Conservation (phyloP, 345 rosid genomes). For the Dimocarpus longan region DNA sequence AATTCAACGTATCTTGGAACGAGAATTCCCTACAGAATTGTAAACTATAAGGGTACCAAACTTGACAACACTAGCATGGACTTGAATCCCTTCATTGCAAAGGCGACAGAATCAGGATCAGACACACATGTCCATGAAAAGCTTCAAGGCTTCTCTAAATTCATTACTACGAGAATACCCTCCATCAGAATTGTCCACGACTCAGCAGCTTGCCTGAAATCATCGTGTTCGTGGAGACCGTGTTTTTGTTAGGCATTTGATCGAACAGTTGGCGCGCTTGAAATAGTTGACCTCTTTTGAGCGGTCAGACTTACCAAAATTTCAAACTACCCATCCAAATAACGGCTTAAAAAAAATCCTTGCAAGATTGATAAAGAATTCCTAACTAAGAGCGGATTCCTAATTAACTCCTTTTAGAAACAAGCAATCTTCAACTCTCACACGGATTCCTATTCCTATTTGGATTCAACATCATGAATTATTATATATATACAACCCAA, state of each 20-base stretch:
- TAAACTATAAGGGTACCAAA: conserved; percentile 55
- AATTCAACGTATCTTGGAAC: conserved; percentile 53
- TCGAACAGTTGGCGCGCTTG: conserved; percentile 75
- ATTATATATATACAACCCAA: no score
- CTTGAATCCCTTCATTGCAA: conserved; percentile 61
- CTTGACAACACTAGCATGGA: conserved; percentile 58
- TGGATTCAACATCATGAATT: no score
- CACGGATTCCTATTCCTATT: no score
- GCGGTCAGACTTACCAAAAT: background rate
- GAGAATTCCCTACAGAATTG: conserved; percentile 75
- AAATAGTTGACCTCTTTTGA: conserved; percentile 44
- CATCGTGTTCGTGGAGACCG: conserved; percentile 63
- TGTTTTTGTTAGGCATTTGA: conserved; percentile 70
- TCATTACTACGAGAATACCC: conserved; percentile 51
- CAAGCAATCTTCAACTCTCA: no score
- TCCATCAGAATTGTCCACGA: conserved; percentile 82
- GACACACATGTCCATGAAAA: conserved; percentile 60
- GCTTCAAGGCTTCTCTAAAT: conserved; percentile 54
- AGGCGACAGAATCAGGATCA: conserved; percentile 68
- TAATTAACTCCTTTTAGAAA: no score
- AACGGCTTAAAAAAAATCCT: no score
- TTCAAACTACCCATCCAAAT: no score
- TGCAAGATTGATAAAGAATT: no score
- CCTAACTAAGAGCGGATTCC: no score
- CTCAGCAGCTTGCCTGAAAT: conserved; percentile 66